Evolutionary conservation across 2,329 filamentous ascomycete genomes (phyloP).

Genomic region (Passalora sequoiae): DNA sequence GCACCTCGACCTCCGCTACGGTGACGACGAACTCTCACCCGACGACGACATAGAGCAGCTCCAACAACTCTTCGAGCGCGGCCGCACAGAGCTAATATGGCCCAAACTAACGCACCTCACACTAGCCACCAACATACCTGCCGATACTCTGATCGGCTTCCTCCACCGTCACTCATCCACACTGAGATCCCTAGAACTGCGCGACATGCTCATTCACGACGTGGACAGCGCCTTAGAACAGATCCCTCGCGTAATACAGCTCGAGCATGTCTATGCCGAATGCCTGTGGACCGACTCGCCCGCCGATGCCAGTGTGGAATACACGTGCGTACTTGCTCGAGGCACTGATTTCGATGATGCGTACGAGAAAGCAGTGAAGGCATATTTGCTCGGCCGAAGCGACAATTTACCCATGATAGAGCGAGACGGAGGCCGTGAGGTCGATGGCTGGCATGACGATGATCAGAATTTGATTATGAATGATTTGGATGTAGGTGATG

Average conservation of each 20-base stretch:
- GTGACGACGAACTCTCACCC: constrained; percentile 16
- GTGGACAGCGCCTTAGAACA: constrained; percentile 15
- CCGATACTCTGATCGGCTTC: constrained; percentile 19
- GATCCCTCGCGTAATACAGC: constrained; percentile 18
- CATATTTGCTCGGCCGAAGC: constrained; percentile 14
- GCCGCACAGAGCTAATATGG: constrained; percentile 14
- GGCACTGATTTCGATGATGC: constrained; percentile 12
- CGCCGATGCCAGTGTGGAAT: constrained; percentile 5
- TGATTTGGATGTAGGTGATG: background rate
- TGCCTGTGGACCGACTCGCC: constrained; percentile 19
- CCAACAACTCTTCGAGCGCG: constrained; percentile 8
- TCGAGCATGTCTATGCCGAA: constrained; percentile 23
- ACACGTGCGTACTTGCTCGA: constrained; percentile 13
- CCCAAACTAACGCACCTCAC: constrained; percentile 13
- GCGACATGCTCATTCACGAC: constrained; percentile 17
- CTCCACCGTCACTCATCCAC: constrained; percentile 14
- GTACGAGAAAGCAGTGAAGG: constrained; percentile 16
- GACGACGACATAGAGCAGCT: constrained; percentile 13
- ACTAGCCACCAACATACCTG: constrained; percentile 16
- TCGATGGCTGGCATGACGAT: constrained; percentile 1
- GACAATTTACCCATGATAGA: background rate
- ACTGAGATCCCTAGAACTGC: constrained; percentile 12
- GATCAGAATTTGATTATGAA: background rate
- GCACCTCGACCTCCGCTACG: constrained; percentile 17
- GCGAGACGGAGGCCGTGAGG: constrained; percentile 2